Percentiles rank a stretch among this genome's conserved stretches.
Evolutionary conservation across 2,329 filamentous ascomycete species (phyloP).

Genomic region (Clarireedia sp.): DNA sequence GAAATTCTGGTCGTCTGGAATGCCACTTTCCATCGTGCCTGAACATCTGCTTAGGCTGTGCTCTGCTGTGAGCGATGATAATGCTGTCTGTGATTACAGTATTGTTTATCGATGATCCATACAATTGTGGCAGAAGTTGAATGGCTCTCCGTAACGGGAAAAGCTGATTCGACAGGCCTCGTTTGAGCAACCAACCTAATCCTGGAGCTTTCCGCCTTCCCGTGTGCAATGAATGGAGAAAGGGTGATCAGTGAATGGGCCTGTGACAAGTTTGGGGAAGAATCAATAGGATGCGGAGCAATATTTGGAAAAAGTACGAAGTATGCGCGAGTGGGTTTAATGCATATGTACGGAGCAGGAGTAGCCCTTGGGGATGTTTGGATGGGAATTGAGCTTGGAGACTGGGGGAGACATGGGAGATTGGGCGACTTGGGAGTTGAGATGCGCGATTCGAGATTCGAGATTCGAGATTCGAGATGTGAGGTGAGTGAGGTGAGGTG

Average conservation of each 20-base stretch:
- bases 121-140: constrained; percentile 12
- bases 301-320: background rate
- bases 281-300: background rate
- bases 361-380: too few species aligned
- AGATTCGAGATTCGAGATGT: too few species aligned
- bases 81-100: constrained; percentile 1
- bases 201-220: constrained; percentile 4
- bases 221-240: background rate
- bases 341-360: background rate
- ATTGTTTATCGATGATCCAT: constrained; percentile 10
- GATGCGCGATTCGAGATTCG: too few species aligned
- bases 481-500: too few species aligned
- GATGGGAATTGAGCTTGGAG: too few species aligned
- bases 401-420: too few species aligned
- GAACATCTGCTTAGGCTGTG: constrained; percentile 21
- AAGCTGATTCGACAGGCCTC: constrained; percentile 4
- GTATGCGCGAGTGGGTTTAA: background rate
- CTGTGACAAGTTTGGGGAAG: background rate
- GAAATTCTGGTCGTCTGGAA: constrained; percentile 29
- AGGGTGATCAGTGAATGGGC: background rate
- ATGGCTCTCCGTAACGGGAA: constrained; percentile 2
- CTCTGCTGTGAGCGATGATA: constrained; percentile 3
- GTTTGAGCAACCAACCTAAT: constrained; percentile 5
- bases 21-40: constrained; percentile 27
- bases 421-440: too few species aligned